Base-by-base conservation (phyloP, 352 stramenopile genomes). In the Phytophthora nicotianae region DNA sequence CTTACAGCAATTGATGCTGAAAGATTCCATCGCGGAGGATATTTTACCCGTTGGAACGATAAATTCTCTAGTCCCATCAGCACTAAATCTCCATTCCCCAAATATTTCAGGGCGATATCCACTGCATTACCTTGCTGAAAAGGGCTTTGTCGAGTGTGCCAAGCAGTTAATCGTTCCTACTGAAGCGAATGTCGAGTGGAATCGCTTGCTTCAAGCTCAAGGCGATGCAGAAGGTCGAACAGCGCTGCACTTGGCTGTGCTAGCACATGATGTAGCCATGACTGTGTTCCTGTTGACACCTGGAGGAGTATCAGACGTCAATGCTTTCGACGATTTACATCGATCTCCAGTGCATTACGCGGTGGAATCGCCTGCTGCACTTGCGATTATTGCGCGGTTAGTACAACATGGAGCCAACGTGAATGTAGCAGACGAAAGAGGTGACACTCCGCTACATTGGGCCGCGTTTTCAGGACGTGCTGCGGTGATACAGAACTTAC, bases 361-460 rank as follows among this genome's bases (percentile, higher is more conserved):
- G 8, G 65, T 81, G 1, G 67, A 77, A 24, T 74, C 66, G 4
- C 61, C 61, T 9, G 66, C 66, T 33, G 66, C 66, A 21, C 56
- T 71, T 14, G 13, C 40, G 20, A 49, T 65, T 19, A 68, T 68
- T 32, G 50, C 51, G 52, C 62, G 58, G 8, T 32, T 68, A 19
- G n/a, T 52, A 21, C 53, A 76, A 26, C 48, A 65, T 16, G 72
- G 80, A 29, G 78, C 70, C 7, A 71, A 77, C 24, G 16, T 84
- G 21, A 86, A 88, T 53, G 52, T 71, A 9, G 59, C 56, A 0
- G 86, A 95, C 24, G 77, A 86, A 66, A 64, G 83, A 33, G 83
- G 86, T 4, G 86, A 91, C 45, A 90, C 80, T 0, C 68, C 81
- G 17, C 57, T 95, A 21, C 86, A 95, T 61, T 91, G 71, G 65